phyloP scores from a whole-genome alignment of 129 eudicot genomes.

The Rutidosis leptorrhynchoides region DNA sequence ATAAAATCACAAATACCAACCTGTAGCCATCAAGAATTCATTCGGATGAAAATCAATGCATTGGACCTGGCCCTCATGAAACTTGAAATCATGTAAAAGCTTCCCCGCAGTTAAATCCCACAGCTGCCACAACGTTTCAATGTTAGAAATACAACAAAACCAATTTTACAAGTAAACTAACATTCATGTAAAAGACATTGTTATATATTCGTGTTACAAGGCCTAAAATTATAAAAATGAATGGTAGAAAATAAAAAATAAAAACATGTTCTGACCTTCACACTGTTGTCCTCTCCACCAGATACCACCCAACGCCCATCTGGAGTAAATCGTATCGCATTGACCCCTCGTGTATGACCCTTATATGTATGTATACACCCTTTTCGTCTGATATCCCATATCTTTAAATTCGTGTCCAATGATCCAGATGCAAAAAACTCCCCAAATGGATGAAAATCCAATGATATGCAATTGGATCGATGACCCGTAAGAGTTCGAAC shows the following conservation, averaged over 20 bases:
- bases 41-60: conserved; percentile 98
- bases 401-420: conserved; percentile 85
- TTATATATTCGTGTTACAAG: not conserved
- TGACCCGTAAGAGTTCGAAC: conserved; percentile 96
- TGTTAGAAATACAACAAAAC: conserved; percentile 9
- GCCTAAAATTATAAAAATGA: not conserved
- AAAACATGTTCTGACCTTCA: conserved; percentile 51
- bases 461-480: conserved; percentile 87
- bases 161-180: not conserved
- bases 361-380: conserved; percentile 97
- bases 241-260: conserved; percentile 13
- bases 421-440: conserved; percentile 99
- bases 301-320: conserved; percentile 99
- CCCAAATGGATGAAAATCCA: conserved; percentile 98
- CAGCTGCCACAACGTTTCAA: conserved; percentile 44
- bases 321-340: conserved; percentile 93
- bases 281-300: conserved; percentile 97
- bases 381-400: conserved; percentile 96
- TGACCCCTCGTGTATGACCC: conserved; percentile 97
- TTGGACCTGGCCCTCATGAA: conserved; percentile 92
- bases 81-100: conserved; percentile 87
- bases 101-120: conserved; percentile 99
- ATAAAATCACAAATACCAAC: conserved; percentile 44
- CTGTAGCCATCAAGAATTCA: conserved; percentile 97
- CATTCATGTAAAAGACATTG: not conserved